phyloP scores from a whole-genome alignment of 176 grass and related monocot genomes.

The Puccinellia tenuiflora region DNA sequence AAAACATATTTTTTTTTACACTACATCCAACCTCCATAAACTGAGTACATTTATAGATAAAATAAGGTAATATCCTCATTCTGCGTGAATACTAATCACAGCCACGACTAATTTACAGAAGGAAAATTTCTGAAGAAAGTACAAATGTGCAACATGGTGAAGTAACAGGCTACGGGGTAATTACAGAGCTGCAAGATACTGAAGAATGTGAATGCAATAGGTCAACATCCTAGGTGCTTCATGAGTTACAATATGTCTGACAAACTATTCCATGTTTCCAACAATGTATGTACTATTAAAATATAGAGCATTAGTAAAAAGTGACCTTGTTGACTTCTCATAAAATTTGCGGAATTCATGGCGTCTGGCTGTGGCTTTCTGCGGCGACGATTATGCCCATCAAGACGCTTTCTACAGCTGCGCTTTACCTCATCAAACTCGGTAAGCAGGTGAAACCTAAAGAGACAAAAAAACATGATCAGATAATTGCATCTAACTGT shows the following conservation, averaged over 20 bases:
- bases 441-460: constrained; percentile 78
- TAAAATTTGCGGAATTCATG: constrained; percentile 51
- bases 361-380: constrained; percentile 71
- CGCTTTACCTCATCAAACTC: constrained; percentile 90
- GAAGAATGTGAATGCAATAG: constrained; percentile 1
- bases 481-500: constrained; percentile 2
- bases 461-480: constrained; percentile 1
- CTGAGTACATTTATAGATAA: background rate
- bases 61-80: background rate
- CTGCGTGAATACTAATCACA: background rate
- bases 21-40: background rate
- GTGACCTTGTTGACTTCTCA: constrained; percentile 70
- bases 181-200: background rate
- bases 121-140: background rate
- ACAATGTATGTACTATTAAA: background rate
- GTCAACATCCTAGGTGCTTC: background rate
- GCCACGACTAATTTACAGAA: background rate
- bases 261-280: background rate
- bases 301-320: background rate
- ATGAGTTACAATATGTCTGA: background rate
- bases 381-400: constrained; percentile 85
- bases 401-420: constrained; percentile 90
- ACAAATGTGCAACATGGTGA: background rate
- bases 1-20: background rate
- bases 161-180: background rate